These are phyloP conservation scores for Heterobasidion occidentale DNA, from an alignment of 1,284 basidiomycete species.

Conservation along the genomic window DNA sequence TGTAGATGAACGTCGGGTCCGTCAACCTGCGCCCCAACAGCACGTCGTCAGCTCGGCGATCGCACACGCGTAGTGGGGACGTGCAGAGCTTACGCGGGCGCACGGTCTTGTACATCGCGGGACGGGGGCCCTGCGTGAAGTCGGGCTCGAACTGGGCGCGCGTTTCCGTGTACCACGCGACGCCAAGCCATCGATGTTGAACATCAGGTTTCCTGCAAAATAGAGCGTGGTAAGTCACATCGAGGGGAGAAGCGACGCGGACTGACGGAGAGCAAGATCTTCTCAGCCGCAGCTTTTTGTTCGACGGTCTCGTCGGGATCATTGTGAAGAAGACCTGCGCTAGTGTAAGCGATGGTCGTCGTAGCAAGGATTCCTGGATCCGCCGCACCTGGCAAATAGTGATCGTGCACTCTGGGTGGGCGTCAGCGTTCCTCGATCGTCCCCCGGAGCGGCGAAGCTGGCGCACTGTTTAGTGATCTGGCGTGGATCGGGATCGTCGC, in stretches of 20 bases:
- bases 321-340: background rate
- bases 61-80: background rate
- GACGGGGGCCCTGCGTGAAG: conserved; percentile 18
- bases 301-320: background rate
- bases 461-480: background rate
- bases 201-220: conserved; percentile 18
- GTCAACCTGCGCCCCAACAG: conserved; percentile 9
- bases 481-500: background rate
- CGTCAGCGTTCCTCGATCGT: background rate
- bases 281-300: background rate
- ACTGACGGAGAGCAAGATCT: background rate
- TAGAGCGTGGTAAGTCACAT: background rate
- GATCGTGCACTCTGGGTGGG: background rate
- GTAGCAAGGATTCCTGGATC: background rate
- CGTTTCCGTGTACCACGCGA: conserved; percentile 19
- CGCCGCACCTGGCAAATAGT: background rate
- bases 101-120: conserved; percentile 26
- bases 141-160: conserved; percentile 20
- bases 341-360: background rate
- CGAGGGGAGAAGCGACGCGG: background rate
- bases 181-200: conserved; percentile 25
- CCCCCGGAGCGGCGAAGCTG: no score
- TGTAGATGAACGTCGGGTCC: conserved; percentile 24
- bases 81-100: conserved; percentile 14
- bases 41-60: background rate